These are phyloP conservation scores for Trichosporon sp. DNA, from an alignment of 1,284 basidiomycete genomes.

Conservation along the genomic window DNA sequence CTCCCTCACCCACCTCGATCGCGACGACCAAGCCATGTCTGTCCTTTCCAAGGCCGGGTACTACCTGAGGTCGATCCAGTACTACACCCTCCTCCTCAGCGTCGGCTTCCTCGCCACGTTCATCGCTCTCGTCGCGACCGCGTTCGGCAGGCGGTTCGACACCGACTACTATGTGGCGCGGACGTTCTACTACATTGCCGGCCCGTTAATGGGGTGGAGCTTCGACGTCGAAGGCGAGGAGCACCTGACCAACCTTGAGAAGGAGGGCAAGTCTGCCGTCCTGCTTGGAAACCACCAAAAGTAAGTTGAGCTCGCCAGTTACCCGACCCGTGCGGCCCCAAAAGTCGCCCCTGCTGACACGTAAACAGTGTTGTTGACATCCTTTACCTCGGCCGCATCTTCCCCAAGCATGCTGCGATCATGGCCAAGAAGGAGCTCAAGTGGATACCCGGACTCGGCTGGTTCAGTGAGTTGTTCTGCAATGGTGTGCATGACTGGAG, in stretches of 20 bases:
- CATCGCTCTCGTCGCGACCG: slow-evolving; percentile 68
- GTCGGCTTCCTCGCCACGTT: slow-evolving; percentile 76
- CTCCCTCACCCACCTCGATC: neutral
- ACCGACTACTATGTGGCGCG: slow-evolving; percentile 84
- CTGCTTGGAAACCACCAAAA: slow-evolving; percentile 91
- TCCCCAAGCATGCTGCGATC: slow-evolving; percentile 82
- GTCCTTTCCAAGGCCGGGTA: slow-evolving; percentile 34
- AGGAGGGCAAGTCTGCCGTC: slow-evolving; percentile 63
- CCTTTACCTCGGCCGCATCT: slow-evolving; percentile 79
- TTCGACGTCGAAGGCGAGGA: slow-evolving; percentile 86
- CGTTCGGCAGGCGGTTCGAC: slow-evolving; percentile 74
- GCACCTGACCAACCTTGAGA: slow-evolving; percentile 64
- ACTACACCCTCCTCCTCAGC: slow-evolving; percentile 71
- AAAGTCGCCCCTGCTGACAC: slow-evolving; percentile 16
- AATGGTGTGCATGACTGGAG: neutral
- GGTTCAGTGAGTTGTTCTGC: slow-evolving; percentile 64
- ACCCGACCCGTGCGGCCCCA: neutral
- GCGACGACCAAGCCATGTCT: slow-evolving; percentile 34
- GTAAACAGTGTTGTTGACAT: slow-evolving; percentile 74
- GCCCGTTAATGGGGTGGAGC: slow-evolving; percentile 70
- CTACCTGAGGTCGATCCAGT: slow-evolving; percentile 71
- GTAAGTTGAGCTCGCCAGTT: slow-evolving; percentile 38
- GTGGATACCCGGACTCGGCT: slow-evolving; percentile 81
- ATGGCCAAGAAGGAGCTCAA: slow-evolving; percentile 93
- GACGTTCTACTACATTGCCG: slow-evolving; percentile 75